These are phyloP conservation scores for Colletotrichum sp. DNA, from an alignment of 2,329 filamentous ascomycete genomes.

Conservation along the genomic window DNA sequence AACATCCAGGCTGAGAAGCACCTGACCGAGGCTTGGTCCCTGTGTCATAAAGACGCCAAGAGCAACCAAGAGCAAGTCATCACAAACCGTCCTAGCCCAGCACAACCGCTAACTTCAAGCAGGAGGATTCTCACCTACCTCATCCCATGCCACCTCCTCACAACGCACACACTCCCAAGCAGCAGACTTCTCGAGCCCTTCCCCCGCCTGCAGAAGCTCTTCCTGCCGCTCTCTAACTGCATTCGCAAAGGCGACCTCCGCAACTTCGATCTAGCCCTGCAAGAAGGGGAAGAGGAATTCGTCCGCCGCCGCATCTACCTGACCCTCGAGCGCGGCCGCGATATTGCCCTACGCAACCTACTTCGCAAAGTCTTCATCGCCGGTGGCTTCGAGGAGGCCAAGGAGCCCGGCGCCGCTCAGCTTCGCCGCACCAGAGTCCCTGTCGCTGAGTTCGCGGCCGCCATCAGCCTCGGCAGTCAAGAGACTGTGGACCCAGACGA, in stretches of 20 bases:
- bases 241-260: conserved; percentile 84
- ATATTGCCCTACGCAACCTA: conserved; percentile 90
- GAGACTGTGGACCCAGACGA: conserved; percentile 83
- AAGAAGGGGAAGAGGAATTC: conserved; percentile 87
- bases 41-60: conserved; percentile 75
- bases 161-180: conserved; percentile 83
- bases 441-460: conserved; percentile 83
- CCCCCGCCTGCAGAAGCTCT: conserved; percentile 77
- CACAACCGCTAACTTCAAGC: conserved; percentile 8
- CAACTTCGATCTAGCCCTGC: conserved; percentile 82
- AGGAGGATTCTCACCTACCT: conserved; percentile 94
- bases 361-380: conserved; percentile 89
- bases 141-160: conserved; percentile 91
- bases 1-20: conserved; percentile 74
- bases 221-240: conserved; percentile 76
- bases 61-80: conserved; percentile 79
- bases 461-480: conserved; percentile 75
- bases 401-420: conserved; percentile 68
- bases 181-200: conserved; percentile 73
- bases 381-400: conserved; percentile 80
- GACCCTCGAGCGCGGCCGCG: conserved; percentile 88
- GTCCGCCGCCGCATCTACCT: conserved; percentile 93
- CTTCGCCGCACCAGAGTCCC: conserved; percentile 79
- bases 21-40: conserved; percentile 79
- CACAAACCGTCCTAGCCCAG: background rate